Base-by-base conservation (phyloP, 2,329 filamentous ascomycete species). In the Exophiala lecanii-corni region DNA sequence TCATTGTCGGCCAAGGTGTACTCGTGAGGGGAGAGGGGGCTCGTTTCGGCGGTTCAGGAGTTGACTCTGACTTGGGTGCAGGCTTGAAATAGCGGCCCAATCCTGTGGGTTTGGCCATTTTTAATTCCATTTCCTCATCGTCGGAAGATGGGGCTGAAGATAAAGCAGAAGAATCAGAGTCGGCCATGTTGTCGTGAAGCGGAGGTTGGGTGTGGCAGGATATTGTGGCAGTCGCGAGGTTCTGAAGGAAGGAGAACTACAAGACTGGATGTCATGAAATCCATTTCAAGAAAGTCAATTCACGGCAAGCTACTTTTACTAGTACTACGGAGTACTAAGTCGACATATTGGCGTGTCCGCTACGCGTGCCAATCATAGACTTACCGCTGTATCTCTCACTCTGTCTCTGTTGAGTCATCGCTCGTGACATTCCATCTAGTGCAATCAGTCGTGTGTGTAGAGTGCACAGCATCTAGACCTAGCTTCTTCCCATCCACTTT, bases 1-100 rank as follows among this genome's bases (percentile, higher is more conserved):
- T 85, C 78, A 65, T 94, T 95, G 64, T 97, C 91, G 50, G 87
- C 88, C 43, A 96, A 73, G 19, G 88, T 83, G 66, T 84, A 86
- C 73, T 95, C 88, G 65, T 96, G 91, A 6, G 87, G 82, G 55
- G 91, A 54, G 89, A 96, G 15, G 88, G 82, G 45, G 84, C 82
- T 62, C 91, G 77, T 73, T 92, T 94, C 59, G 79, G 80, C 58
- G 81, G 74, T 45, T 81, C 81, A 51, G 83, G 81, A 55, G 81
- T 78, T 30, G 58, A 42, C 40, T 57, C 51, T 49, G 63, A 58
- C 45, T 60, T 55, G 18, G 55, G 51, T 39, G 62, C 59, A 34
- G 56, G 55, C 57, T 70, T 71, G 60, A 73, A 72, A 59, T 72
- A 73, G 49, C 69, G 70, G 41, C 65, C 59, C 43, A 73, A 65